Evolutionary conservation across 345 rosid species (phyloP).

Genomic region (Eutrema yunnanense): DNA sequence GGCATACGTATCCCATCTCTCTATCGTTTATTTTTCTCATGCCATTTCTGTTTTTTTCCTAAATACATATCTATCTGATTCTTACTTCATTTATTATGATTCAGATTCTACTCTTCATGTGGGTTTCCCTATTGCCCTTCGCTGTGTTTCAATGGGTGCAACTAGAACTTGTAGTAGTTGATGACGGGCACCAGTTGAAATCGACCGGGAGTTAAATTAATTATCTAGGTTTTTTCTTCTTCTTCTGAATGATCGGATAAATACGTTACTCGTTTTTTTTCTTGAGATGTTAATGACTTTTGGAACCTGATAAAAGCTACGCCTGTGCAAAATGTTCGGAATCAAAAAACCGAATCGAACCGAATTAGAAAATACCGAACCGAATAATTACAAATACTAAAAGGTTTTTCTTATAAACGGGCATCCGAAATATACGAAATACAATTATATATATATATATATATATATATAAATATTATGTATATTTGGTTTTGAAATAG

Average conservation of each 20-base stretch:
- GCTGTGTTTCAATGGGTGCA: slow-evolving; percentile 20
- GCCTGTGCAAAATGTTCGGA: too few species aligned
- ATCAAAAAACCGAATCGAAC: too few species aligned
- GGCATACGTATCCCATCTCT: slow-evolving; percentile 28
- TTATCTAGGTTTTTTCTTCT: neutral
- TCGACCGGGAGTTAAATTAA: neutral
- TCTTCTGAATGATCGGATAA: neutral
- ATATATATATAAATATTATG: too few species aligned
- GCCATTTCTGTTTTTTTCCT: slow-evolving; percentile 17
- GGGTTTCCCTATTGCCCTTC: slow-evolving; percentile 1
- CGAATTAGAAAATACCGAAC: too few species aligned
- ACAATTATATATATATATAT: too few species aligned
- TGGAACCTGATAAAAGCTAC: neutral
- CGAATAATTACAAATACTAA: too few species aligned
- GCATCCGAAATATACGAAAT: too few species aligned
- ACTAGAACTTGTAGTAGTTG: slow-evolving; percentile 7
- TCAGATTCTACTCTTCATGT: slow-evolving; percentile 19
- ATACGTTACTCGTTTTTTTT: neutral
- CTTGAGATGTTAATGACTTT: neutral
- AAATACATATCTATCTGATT: slow-evolving; percentile 13
- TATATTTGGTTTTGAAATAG: too few species aligned
- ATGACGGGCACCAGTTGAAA: neutral
- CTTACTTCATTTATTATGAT: slow-evolving; percentile 15
- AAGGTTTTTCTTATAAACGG: too few species aligned
- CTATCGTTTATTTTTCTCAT: slow-evolving; percentile 31